Evolutionary conservation across 441 rosid genomes (phyloP).

Genomic region (Flueggea neowawraea): DNA sequence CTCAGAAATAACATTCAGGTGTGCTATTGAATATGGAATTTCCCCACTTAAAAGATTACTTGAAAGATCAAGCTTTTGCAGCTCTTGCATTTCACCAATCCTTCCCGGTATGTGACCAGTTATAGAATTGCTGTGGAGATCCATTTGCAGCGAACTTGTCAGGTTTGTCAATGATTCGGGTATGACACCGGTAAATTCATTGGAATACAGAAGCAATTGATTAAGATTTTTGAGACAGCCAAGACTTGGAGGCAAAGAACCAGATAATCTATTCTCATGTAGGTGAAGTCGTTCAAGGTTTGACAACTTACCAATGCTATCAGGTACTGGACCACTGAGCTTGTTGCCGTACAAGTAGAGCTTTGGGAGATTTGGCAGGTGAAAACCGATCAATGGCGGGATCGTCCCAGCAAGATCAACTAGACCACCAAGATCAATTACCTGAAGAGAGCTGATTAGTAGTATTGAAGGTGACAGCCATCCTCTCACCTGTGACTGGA

Average conservation of each 20-base stretch:
- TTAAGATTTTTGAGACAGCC: conserved; percentile 37
- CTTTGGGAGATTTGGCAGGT: conserved; percentile 32
- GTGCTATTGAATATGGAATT: conserved; percentile 37
- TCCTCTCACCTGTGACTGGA: conserved; percentile 48
- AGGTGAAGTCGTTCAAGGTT: conserved; percentile 44
- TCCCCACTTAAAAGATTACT: conserved; percentile 32
- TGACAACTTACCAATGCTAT: conserved; percentile 43
- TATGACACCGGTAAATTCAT: conserved; percentile 31
- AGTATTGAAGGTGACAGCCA: conserved; percentile 38
- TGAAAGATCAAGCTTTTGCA: conserved; percentile 48
- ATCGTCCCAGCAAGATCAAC: conserved; percentile 35
- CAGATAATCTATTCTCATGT: conserved; percentile 43
- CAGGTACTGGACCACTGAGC: conserved; percentile 38
- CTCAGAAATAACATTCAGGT: conserved; percentile 31
- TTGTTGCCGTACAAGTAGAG: conserved; percentile 49
- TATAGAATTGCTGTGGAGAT: conserved; percentile 39
- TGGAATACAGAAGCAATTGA: conserved; percentile 34
- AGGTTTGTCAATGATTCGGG: conserved; percentile 37
- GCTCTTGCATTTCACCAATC: conserved; percentile 33
- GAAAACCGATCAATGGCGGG: conserved; percentile 36
- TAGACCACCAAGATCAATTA: conserved; percentile 55
- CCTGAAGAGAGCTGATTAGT: conserved; percentile 34
- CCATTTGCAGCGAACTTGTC: conserved; percentile 34
- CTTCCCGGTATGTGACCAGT: conserved; percentile 35
- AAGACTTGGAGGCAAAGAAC: conserved; percentile 37